These are phyloP conservation scores for Smallanthus sonchifolius DNA, from an alignment of 129 eudicot species.

Conservation along the genomic window DNA sequence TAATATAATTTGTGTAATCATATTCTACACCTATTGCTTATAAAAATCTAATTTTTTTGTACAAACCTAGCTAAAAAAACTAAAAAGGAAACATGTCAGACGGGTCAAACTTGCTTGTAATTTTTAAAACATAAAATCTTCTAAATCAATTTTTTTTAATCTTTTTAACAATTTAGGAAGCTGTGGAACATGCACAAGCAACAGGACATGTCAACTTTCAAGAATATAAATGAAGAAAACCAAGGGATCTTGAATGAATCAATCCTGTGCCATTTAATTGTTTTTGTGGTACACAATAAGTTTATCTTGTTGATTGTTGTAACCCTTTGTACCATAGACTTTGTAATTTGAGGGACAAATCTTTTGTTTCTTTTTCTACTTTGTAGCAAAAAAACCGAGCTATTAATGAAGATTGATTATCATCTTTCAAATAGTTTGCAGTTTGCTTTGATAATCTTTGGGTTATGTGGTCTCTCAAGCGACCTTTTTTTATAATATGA, in stretches of 20 bases:
- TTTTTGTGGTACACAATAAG: conserved; percentile 10
- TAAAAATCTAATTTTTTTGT: not conserved
- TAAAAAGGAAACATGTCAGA: not conserved
- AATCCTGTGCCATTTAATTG: not conserved
- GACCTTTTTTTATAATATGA: not conserved
- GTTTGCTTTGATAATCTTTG: not conserved
- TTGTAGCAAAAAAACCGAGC: not conserved
- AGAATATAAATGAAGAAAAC: conserved; percentile 53
- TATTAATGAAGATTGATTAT: not conserved
- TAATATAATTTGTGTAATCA: not conserved
- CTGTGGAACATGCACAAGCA: conserved; percentile 89
- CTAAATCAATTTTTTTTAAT: not conserved
- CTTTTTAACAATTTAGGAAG: conserved; percentile 55
- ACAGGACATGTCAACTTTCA: conserved; percentile 94
- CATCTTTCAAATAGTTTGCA: not conserved
- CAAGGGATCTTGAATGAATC: not conserved
- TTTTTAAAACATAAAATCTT: not conserved
- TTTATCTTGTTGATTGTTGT: conserved; percentile 26
- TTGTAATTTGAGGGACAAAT: not conserved
- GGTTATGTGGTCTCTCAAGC: not conserved
- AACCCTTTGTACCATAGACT: conserved; percentile 26
- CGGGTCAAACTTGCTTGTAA: not conserved
- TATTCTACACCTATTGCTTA: not conserved
- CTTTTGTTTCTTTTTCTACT: not conserved
- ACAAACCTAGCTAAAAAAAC: not conserved